Conservation (phyloP, 2,329 filamentous ascomycete species). For the Calonectria multiphialidica region DNA sequence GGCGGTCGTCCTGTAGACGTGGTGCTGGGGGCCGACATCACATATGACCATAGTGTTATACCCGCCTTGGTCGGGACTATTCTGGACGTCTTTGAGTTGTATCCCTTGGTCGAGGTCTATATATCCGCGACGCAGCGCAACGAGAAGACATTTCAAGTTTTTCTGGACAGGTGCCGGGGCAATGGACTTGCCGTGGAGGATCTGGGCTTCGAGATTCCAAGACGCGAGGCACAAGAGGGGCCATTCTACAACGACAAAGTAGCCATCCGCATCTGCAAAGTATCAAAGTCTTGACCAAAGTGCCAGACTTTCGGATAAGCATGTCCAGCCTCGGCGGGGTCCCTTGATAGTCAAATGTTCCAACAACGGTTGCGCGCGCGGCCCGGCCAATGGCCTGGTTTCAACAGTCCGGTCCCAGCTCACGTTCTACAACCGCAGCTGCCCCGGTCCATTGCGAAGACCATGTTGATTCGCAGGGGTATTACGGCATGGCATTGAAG, state of each 20-base stretch:
- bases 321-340: not conserved
- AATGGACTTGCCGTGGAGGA: slow-evolving; percentile 57
- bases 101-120: slow-evolving; percentile 68
- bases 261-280: slow-evolving; percentile 66
- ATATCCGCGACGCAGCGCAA: slow-evolving; percentile 81
- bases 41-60: slow-evolving; percentile 76
- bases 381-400: slow-evolving; percentile 19
- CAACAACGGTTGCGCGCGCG: not conserved
- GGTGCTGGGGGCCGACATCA: slow-evolving; percentile 82
- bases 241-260: slow-evolving; percentile 74
- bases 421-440: slow-evolving; percentile 10
- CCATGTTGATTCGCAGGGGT: slow-evolving; percentile 10
- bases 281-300: slow-evolving; percentile 39
- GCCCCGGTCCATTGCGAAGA: slow-evolving; percentile 19
- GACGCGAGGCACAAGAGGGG: slow-evolving; percentile 61
- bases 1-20: slow-evolving; percentile 66
- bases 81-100: slow-evolving; percentile 69
- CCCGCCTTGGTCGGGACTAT: slow-evolving; percentile 75
- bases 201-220: slow-evolving; percentile 56
- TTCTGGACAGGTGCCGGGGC: slow-evolving; percentile 69
- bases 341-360: not conserved
- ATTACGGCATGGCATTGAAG: slow-evolving; percentile 23
- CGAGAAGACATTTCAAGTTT: slow-evolving; percentile 74
- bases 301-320: slow-evolving; percentile 4
- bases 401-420: slow-evolving; percentile 38